Base-by-base conservation (phyloP, 2,329 filamentous ascomycete genomes). In the Paecilomyces variotii region DNA sequence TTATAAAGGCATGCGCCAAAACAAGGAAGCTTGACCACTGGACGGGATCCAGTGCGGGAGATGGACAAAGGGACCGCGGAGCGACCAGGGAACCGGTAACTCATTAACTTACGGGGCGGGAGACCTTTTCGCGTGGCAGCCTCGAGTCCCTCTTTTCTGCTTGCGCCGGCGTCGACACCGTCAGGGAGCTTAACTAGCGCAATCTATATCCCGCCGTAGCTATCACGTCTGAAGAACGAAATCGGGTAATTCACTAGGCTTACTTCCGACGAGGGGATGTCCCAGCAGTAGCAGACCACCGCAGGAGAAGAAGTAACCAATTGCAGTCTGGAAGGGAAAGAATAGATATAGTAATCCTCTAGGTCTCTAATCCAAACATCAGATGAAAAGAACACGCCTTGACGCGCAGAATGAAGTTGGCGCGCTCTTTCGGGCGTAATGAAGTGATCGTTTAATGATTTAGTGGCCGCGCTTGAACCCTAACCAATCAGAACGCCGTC, bases 81-180 rank as follows among this genome's bases (percentile, higher is more conserved):
- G 56, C 57, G 60, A 65, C 65, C 62, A 65, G 61, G 63, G 63
- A 62, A 62, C 63, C 64, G 66, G 65, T 67, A 68, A 28, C 50
- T 52, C 50, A 3, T 39, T 39, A 39, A 60, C 63, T 67, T 65
- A 59, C 64, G 66, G 66, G 66, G 65, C 62, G 51, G 39, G 49
- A 25, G 19, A 19, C 24, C 35, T 55, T 60, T 65, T 63, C 61
- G 66, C 61, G 63, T 67, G 60, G 62, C 57, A 59, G 61, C 61
- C 60, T 57, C 24, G 12, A 14, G 30, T 35, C 30, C 24, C 27
- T 32, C 53, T 34, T 55, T 14, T 26, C 9, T 55, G 12, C 25
- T 14, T 57, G 60, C 56, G 59, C 62, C 59, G 56, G 60, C 62
- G 50, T 52, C 24, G 24, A 28, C 26, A 27, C 49, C 26, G 24